Conservation (phyloP, 345 rosid genomes). For the Arabidopsis arenosa region DNA sequence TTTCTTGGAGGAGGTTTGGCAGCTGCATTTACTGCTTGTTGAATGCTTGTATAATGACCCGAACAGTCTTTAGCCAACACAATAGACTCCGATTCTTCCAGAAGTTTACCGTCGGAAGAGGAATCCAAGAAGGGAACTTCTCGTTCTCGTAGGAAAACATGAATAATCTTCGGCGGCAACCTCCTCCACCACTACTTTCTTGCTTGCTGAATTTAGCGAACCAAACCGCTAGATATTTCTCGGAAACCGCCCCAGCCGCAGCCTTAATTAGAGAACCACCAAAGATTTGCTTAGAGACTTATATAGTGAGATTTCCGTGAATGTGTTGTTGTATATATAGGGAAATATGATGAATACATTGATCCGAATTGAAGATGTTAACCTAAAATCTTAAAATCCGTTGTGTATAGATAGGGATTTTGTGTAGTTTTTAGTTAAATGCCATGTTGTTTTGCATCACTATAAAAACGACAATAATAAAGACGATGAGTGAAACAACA, state of each 20-base stretch:
- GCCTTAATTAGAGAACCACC: slow-evolving; percentile 54
- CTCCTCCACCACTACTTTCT: slow-evolving; percentile 11
- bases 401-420: no score
- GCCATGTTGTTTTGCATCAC: no score
- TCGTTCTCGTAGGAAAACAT: slow-evolving; percentile 37
- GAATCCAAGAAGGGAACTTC: slow-evolving; percentile 69
- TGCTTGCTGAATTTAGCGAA: slow-evolving; percentile 29
- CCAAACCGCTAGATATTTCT: slow-evolving; percentile 22
- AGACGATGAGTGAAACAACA: no score
- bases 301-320: slow-evolving; percentile 55
- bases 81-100: slow-evolving; percentile 45
- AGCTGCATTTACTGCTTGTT: slow-evolving; percentile 68
- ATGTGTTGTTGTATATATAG: not conserved
- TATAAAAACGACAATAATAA: no score
- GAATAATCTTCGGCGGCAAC: slow-evolving; percentile 55
- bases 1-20: slow-evolving; percentile 36
- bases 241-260: slow-evolving; percentile 18
- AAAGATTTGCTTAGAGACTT: slow-evolving; percentile 76
- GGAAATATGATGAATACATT: no score
- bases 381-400: no score
- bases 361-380: no score
- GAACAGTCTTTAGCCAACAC: slow-evolving; percentile 92
- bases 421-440: no score
- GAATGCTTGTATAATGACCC: slow-evolving; percentile 65
- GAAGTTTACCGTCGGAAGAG: slow-evolving; percentile 63